Evolutionary conservation across 257 asterid genomes (phyloP), one percentile per base, ranked within the genome.

Genomic region (Hygrophila difformis): DNA sequence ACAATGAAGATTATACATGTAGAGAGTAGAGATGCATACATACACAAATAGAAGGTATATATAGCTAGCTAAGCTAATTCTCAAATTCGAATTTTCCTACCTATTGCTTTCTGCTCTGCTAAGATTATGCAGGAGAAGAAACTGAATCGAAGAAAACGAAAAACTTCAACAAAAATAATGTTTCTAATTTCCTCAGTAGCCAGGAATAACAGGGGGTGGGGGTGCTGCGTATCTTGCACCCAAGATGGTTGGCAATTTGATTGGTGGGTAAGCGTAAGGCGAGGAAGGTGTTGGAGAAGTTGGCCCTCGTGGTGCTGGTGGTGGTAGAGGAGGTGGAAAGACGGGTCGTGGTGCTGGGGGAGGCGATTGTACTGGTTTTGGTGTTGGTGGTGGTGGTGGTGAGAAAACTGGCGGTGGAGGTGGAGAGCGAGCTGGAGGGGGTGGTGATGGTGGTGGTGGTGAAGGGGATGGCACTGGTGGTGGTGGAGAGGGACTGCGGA

Each of bases 121-220:
- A n/a, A n/a, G n/a, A n/a, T 24, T 24, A 24, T 7, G 3, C 29
- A 3, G 44, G 16, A 39, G 44, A 12, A 39, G 14, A 3, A 8
- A 6, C 12, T 12, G 44, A 4, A 12, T 39, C 1, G 6, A 6
- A 4, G 6, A 39, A 39, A 39, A 12, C 14, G 2, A n/a, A n/a
- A 39, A 12, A 39, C 6, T n/a, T n/a, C n/a, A n/a, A n/a, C n/a
- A n/a, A n/a, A 11, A 18, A 18, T 18, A 39, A 18, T 6, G 14
- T 4, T 36, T 4, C 16, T 13, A 1, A 22, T 51, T 12, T 55
- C 62, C 60, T 72, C 56, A 79, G 55, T 83, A 77, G 42, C 92
- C 94, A 1, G 67, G 81, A 63, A 72, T 75, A 17, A 68, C 41
- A 35, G 93, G 94, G 10, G 79, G 79, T 11, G 75, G 79, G 2